Base-by-base conservation (phyloP, 2,329 filamentous ascomycete genomes). In the Fusarium sp. region DNA sequence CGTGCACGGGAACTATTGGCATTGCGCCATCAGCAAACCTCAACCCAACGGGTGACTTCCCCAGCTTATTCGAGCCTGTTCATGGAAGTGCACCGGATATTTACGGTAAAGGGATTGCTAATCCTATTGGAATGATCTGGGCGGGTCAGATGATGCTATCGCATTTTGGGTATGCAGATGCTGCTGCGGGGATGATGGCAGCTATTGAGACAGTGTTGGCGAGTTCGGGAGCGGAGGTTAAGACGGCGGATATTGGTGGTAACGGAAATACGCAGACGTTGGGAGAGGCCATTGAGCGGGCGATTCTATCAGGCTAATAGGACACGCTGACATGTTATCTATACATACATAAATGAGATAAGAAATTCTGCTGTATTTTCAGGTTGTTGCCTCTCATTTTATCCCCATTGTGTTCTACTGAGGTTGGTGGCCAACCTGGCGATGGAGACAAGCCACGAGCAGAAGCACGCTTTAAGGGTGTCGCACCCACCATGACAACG, bases 31-130 rank as follows among this genome's bases (percentile, higher is more conserved):
- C 91, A 0, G 89, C 86, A 36, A 93, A 93, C 74, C 85, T 94
- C 14, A 91, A 94, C 73, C 91, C 91, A 0, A 81, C 81, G 0
- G 75, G 87, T 78, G 41, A 85, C 71, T 80, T 88, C 77, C 75
- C 89, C 66, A 87, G 85, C 38, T 86, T 91, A 82, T 91, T 91
- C 68, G 89, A 91, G 80, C 89, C 89, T 8, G 93, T 94, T 59
- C 92, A 94, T 79, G 92, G 91, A 87, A 89, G 78, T 51, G 92
- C 92, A 9, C 92, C 92, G 20, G 93, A 94, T 77, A 94, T 94
- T 70, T 89, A 89, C 14, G 92, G 92, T 58, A 88, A 92, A 81
- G 91, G 91, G n/a, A 87, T 93, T 52, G 91, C 93, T 62, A 94
- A 94, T 82, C 92, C 92, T 4, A 86, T 94, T 32, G 92, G 91